These are phyloP conservation scores for Botrytis aclada DNA, from an alignment of 2,329 filamentous ascomycete genomes.

Conservation along the genomic window DNA sequence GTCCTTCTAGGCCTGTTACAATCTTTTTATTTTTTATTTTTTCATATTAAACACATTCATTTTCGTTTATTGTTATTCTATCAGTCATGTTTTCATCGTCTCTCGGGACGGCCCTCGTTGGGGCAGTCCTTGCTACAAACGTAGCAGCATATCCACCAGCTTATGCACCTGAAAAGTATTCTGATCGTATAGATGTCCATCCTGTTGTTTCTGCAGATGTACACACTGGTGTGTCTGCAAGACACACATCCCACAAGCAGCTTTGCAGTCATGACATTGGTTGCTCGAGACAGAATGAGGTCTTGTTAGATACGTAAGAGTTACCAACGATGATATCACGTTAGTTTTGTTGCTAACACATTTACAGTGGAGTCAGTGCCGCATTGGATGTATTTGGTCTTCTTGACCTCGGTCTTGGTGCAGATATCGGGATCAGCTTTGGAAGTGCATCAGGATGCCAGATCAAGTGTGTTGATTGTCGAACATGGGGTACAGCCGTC, in stretches of 20 bases:
- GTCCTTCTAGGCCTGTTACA: slow-evolving; percentile 17
- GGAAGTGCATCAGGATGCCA: slow-evolving; percentile 16
- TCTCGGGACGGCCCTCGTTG: slow-evolving; percentile 18
- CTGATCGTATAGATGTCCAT: background rate
- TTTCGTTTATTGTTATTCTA: slow-evolving; percentile 5
- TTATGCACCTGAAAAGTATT: background rate
- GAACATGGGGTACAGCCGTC: slow-evolving; percentile 29
- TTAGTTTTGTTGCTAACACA: slow-evolving; percentile 4
- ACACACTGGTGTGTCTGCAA: background rate
- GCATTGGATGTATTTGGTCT: slow-evolving; percentile 15
- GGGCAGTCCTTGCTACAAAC: slow-evolving; percentile 17
- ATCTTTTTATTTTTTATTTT: slow-evolving; percentile 2
- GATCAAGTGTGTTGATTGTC: slow-evolving; percentile 29
- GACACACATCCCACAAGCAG: background rate
- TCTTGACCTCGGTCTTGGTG: background rate
- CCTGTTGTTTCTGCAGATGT: background rate
- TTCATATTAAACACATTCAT: slow-evolving; percentile 5
- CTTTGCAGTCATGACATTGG: slow-evolving; percentile 18
- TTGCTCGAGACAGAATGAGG: slow-evolving; percentile 20
- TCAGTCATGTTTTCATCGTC: slow-evolving; percentile 16
- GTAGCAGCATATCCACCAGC: slow-evolving; percentile 12
- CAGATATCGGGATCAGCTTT: slow-evolving; percentile 2
- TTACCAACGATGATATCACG: background rate
- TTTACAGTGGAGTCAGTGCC: slow-evolving; percentile 16
- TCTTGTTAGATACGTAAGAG: slow-evolving; percentile 29